Evolutionary conservation across 768 basidiomycete species (phyloP), one percentile per base, ranked within the genome.

Genomic region (Macrolepiota dolichaula): DNA sequence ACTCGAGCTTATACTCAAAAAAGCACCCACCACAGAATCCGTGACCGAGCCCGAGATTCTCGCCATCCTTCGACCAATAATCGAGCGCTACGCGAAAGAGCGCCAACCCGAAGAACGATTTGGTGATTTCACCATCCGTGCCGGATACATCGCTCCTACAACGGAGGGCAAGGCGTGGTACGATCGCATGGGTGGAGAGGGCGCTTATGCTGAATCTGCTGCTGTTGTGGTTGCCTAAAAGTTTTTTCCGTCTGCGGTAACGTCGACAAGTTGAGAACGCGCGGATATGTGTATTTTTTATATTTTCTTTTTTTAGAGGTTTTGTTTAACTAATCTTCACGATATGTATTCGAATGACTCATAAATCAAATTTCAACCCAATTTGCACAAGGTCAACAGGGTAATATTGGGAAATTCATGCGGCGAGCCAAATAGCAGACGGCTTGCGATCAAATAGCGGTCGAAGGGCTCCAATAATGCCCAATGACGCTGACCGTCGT

Each of bases 41-140:
- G 93, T 96, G 40, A 88, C 91, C 2, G 95, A 96, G 72, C 91
- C 87, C 7, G 94, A 97, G 73, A 97, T 97, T 58, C 76, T 99
- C 56, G 87, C 87, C 4, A 96, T 96, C 64, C 84, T 99, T 24
- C 67, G 72, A 59, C 96, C 95, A 0, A 95, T 99, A 92, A 96
- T 99, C 82, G 94, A 93, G 74, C 81, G 84, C 61, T 99, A 94
- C 71, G 94, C 96, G 0, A 77, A 91, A 27, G 95, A 98, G 73
- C 81, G 96, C 50, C 76, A 79, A 3, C 87, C 92, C 9, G 94
- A 92, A 32, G 97, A 99, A 74, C 88, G 79, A 59, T 98, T 99
- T 69, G 97, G 97, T 35, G 97, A 98, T 74, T 99, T 91, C 72
- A 92, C 93, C 35, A 90, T 99, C 64, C 83, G 96, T 51, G 89